phyloP scores from a whole-genome alignment of 2,329 filamentous ascomycete genomes.

The Alternaria postmessia region DNA sequence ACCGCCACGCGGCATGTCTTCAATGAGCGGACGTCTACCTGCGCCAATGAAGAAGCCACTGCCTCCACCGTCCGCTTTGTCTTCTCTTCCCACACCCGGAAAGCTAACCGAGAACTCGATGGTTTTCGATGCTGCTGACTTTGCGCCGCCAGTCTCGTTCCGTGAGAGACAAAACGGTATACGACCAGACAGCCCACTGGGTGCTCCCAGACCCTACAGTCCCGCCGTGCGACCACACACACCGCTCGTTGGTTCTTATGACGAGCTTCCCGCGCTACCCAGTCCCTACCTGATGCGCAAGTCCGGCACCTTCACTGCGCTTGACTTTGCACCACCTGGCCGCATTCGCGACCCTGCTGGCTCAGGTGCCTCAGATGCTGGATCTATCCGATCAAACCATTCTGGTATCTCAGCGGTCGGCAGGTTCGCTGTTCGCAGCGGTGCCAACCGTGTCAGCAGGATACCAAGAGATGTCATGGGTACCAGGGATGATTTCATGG shows the following conservation, averaged over 20 bases:
- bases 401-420: constrained; percentile 78
- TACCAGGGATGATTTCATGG: constrained; percentile 71
- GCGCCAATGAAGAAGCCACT: constrained; percentile 62
- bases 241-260: constrained; percentile 84
- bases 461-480: constrained; percentile 84
- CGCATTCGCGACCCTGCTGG: constrained; percentile 65
- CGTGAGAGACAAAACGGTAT: constrained; percentile 73
- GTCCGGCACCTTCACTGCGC: constrained; percentile 77
- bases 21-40: constrained; percentile 49
- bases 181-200: constrained; percentile 66
- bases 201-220: constrained; percentile 72
- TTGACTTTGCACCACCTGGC: constrained; percentile 82
- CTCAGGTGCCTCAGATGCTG: constrained; percentile 54
- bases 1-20: constrained; percentile 53
- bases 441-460: constrained; percentile 86
- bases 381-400: constrained; percentile 71
- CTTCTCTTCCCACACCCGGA: constrained; percentile 82
- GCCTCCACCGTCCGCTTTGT: constrained; percentile 77
- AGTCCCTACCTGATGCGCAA: constrained; percentile 84
- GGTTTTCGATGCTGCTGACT: constrained; percentile 78
- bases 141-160: constrained; percentile 75
- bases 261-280: constrained; percentile 83
- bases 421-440: constrained; percentile 75
- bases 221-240: constrained; percentile 75
- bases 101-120: constrained; percentile 80